These are phyloP conservation scores for Trichosporon ovoides DNA, from an alignment of 1,284 basidiomycete species.

Conservation along the genomic window DNA sequence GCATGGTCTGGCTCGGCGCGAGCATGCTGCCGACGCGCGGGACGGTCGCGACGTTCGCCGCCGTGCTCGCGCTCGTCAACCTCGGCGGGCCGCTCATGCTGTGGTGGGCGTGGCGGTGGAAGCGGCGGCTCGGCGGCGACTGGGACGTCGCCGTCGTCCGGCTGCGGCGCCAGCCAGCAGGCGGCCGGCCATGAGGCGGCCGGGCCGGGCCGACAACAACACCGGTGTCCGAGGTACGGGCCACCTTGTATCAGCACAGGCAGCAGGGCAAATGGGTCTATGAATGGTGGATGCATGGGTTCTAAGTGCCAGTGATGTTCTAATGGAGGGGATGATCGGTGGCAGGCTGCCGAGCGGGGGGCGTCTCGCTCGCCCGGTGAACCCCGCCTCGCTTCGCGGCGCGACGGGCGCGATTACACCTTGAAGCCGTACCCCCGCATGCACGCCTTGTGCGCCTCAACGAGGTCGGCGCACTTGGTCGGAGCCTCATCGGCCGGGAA, in stretches of 20 bases:
- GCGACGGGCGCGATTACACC: slow-evolving; percentile 50
- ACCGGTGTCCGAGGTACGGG: too few relatives aligned
- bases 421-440: slow-evolving; percentile 87
- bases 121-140: slow-evolving; percentile 35
- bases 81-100: slow-evolving; percentile 38
- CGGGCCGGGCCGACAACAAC: too few relatives aligned
- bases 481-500: slow-evolving; percentile 63
- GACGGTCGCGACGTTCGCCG: slow-evolving; percentile 23
- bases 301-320: too few relatives aligned
- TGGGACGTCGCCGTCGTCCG: slow-evolving; percentile 44
- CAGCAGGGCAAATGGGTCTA: background rate
- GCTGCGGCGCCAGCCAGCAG: slow-evolving; percentile 17
- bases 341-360: too few relatives aligned
- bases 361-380: too few relatives aligned
- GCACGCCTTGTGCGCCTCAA: slow-evolving; percentile 76
- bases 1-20: slow-evolving; percentile 30
- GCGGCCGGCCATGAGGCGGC: background rate
- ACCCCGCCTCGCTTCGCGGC: background rate
- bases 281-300: slow-evolving; percentile 16
- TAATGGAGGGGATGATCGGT: too few relatives aligned
- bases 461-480: slow-evolving; percentile 71
- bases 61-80: slow-evolving; percentile 29
- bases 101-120: slow-evolving; percentile 44
- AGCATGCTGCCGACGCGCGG: slow-evolving; percentile 29
- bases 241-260: background rate